A percentile compares a stretch with the other conserved stretches of the same genome.
phyloP scores from a whole-genome alignment of 345 rosid genomes.

The Moringa oleifera region DNA sequence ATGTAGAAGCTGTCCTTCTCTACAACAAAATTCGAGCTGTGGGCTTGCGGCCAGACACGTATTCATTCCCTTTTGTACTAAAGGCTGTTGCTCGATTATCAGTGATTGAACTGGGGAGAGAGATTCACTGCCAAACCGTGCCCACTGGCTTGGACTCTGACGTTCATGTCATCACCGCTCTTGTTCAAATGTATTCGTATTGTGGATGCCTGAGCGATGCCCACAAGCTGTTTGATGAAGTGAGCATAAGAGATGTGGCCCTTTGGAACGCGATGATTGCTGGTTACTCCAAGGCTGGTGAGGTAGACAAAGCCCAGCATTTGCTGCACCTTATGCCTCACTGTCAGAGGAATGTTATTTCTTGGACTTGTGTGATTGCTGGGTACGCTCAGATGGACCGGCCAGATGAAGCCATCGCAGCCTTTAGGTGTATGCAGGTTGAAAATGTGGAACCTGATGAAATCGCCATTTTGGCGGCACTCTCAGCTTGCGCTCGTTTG shows the following conservation, averaged over 20 bases:
- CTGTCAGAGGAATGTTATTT: conserved; percentile 42
- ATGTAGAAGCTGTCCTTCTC: conserved; percentile 37
- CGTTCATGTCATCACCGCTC: conserved; percentile 41
- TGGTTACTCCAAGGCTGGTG: conserved; percentile 42
- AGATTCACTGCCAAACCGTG: conserved; percentile 48
- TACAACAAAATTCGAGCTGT: conserved; percentile 40
- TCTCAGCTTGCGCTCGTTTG: conserved; percentile 66
- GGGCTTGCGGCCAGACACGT: conserved; percentile 52
- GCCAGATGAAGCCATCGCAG: conserved; percentile 41
- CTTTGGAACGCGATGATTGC: conserved; percentile 65
- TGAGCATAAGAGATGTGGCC: conserved; percentile 24
- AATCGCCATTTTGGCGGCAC: conserved; percentile 50
- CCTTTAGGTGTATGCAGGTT: conserved; percentile 53
- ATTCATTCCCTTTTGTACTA: conserved; percentile 55
- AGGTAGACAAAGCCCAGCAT: conserved; percentile 34
- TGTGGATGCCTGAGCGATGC: conserved; percentile 32
- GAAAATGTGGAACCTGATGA: conserved; percentile 64
- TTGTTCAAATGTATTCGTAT: conserved; percentile 49
- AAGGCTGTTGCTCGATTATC: conserved; percentile 40
- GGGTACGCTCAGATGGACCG: conserved; percentile 49
- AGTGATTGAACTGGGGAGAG: conserved; percentile 39
- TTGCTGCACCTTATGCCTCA: conserved; percentile 54
- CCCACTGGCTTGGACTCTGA: conserved; percentile 39
- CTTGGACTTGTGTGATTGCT: conserved; percentile 70
- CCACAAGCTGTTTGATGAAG: conserved; percentile 51